A percentile compares a stretch with the other conserved stretches of the same genome.
These are phyloP conservation scores for Helenozyma rhizophorensis DNA, from an alignment of 805 yeast species.

Conservation along the genomic window DNA sequence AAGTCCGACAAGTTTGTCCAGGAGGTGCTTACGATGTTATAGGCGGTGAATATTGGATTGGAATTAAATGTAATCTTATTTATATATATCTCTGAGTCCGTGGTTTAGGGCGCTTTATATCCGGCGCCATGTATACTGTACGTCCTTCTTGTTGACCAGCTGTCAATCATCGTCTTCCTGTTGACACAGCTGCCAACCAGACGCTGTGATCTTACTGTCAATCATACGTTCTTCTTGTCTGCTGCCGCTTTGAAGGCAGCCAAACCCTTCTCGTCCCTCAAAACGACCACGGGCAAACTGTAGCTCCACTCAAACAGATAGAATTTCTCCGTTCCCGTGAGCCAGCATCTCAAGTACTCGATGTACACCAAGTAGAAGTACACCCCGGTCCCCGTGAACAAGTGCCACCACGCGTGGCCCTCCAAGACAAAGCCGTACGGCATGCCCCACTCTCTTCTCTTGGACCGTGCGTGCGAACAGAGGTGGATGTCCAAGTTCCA, in stretches of 20 bases:
- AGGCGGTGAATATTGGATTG: constrained; percentile 5
- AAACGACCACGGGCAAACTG: constrained; percentile 22
- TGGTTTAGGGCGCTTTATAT: constrained; percentile 9
- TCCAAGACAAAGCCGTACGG: constrained; percentile 86
- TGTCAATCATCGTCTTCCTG: no score
- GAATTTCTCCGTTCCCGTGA: constrained; percentile 51
- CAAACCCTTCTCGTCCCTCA: constrained; percentile 12
- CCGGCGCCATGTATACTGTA: constrained; percentile 5
- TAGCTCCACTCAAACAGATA: constrained; percentile 58
- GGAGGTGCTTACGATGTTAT: constrained; percentile 40
- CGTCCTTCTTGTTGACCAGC: no score
- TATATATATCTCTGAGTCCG: constrained; percentile 1
- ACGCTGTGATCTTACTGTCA: neutral
- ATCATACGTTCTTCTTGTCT: constrained; percentile 4
- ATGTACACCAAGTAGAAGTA: constrained; percentile 78
- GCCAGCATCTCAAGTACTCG: constrained; percentile 67
- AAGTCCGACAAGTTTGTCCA: constrained; percentile 38
- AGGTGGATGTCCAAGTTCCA: constrained; percentile 90
- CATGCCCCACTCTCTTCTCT: constrained; percentile 66
- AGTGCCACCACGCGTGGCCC: constrained; percentile 98
- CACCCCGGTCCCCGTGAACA: constrained; percentile 81
- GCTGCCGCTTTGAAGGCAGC: constrained; percentile 4
- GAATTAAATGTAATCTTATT: constrained; percentile 1
- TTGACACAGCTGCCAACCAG: neutral
- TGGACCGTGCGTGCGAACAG: constrained; percentile 53